Base-by-base conservation (phyloP, 2,329 filamentous ascomycete species). In the Camptophora hylomeconis region DNA sequence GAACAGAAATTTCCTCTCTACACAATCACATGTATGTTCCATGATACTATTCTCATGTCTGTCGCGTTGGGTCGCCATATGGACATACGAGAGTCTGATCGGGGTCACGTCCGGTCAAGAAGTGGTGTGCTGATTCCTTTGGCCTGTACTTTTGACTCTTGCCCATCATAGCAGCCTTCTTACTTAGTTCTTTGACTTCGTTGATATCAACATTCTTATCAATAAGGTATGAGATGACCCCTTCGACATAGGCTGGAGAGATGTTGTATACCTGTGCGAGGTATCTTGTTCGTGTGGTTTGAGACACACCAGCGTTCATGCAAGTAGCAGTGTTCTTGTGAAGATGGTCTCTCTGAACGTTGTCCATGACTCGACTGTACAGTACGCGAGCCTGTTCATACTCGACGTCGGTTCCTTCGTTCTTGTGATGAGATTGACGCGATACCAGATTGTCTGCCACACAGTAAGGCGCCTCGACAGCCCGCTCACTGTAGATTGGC, bases 351-450 rank as follows among this genome's bases (percentile, higher is more conserved):
- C 57, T 51, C 38, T 54, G 48, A 31, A 56, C 38, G 7, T 57
- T 50, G 28, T 42, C 54, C 63, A 70, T 67, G 31, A 66, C 64
- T 7, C 53, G 45, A 12, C 37, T 43, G 52, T 64, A 69, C 7
- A 69, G 55, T 35, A 60, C 58, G 3, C 51, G 54, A 3, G 63
- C 56, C 42, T 70, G 65, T 14, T 60, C 57, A 42, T 69, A 69
- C 26, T 69, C 65, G 36, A 48, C 61, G 40, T 53, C 52, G 46
- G 63, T 63, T 12, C 62, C 65, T 42, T 69, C 64, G 39, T 69
- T 64, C 52, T 57, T 67, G 48, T 61, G 67, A 41, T 69, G 63
- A 38, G 58, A 61, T 51, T 68, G 66, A 27, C 64, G 57, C 35
- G 56, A 58, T 22, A 66, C 53, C 20, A 67, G 48, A 33, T 59